These are phyloP conservation scores for Bipolaris zeicola DNA, from an alignment of 2,329 filamentous ascomycete genomes.

Conservation along the genomic window DNA sequence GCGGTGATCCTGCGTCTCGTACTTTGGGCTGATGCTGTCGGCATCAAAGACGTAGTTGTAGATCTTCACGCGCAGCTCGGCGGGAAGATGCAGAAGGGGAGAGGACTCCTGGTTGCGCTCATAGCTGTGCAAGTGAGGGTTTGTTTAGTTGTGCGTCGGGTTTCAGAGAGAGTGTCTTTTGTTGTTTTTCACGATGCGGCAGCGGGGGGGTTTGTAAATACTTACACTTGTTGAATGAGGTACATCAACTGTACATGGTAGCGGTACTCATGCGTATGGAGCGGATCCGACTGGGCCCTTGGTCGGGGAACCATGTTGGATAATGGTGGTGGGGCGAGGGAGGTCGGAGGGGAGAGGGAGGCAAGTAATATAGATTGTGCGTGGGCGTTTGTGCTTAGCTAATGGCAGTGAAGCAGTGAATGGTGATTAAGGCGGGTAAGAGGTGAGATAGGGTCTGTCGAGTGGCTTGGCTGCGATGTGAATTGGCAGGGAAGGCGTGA, in stretches of 20 bases:
- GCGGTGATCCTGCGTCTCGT: background rate
- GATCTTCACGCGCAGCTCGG: slow-evolving; percentile 14
- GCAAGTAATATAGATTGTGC: background rate
- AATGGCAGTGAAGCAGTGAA: slow-evolving; percentile 2
- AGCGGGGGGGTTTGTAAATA: no score
- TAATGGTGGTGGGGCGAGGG: background rate
- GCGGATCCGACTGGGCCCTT: background rate
- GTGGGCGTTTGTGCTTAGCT: background rate
- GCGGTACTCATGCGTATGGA: background rate
- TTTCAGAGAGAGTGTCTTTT: no score
- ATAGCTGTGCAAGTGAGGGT: background rate
- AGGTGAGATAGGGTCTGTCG: background rate
- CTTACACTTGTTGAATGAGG: background rate
- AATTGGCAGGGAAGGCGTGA: background rate
- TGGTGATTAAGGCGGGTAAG: background rate
- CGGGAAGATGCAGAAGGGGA: slow-evolving; percentile 13
- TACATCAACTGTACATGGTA: background rate
- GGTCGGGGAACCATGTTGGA: background rate
- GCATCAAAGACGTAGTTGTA: slow-evolving; percentile 9
- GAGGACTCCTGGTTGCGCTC: slow-evolving; percentile 9
- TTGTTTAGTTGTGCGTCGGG: no score
- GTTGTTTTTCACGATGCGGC: no score
- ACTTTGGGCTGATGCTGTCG: background rate
- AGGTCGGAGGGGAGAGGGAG: background rate
- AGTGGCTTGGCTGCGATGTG: background rate